Conservation (phyloP, 306 rosid genomes). For the Prinsepia uniflora region DNA sequence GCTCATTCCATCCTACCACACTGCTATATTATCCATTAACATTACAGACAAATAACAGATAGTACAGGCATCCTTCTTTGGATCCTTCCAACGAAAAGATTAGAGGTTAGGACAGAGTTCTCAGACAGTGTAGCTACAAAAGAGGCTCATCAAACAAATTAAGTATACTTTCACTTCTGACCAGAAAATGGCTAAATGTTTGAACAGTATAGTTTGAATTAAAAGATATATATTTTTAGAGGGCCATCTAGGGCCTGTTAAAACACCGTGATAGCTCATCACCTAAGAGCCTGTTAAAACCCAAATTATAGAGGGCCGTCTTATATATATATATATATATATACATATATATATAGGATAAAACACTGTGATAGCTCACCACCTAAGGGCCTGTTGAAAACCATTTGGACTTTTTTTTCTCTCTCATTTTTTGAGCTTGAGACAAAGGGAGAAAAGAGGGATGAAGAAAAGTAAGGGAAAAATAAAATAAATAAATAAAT, state of each 20-base stretch:
- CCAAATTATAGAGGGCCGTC: neutral
- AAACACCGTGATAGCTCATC: neutral
- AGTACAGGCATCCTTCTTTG: neutral
- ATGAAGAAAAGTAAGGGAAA: too few relatives aligned
- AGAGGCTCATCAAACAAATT: neutral
- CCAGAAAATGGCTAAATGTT: neutral
- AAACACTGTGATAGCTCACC: neutral
- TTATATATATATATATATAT: too few relatives aligned
- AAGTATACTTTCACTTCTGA: neutral
- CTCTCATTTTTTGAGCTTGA: too few relatives aligned
- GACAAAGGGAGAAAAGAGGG: too few relatives aligned
- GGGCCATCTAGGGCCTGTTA: neutral
- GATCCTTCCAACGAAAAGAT: neutral
- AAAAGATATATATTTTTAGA: neutral
- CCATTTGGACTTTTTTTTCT: too few relatives aligned
- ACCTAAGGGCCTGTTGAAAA: neutral
- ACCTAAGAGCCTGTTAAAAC: too few relatives aligned
- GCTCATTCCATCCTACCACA: conserved; percentile 31
- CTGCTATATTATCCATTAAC: neutral
- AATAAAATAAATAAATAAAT: too few relatives aligned
- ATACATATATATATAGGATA: too few relatives aligned
- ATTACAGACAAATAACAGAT: neutral
- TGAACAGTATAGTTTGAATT: neutral
- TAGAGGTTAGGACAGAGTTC: conserved; percentile 6
- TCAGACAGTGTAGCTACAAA: conserved; percentile 6